Percentiles rank a stretch among this genome's conserved stretches.
Evolutionary conservation across 495 filamentous ascomycete genomes (phyloP).

Genomic region (Tetracladium marchalianum): DNA sequence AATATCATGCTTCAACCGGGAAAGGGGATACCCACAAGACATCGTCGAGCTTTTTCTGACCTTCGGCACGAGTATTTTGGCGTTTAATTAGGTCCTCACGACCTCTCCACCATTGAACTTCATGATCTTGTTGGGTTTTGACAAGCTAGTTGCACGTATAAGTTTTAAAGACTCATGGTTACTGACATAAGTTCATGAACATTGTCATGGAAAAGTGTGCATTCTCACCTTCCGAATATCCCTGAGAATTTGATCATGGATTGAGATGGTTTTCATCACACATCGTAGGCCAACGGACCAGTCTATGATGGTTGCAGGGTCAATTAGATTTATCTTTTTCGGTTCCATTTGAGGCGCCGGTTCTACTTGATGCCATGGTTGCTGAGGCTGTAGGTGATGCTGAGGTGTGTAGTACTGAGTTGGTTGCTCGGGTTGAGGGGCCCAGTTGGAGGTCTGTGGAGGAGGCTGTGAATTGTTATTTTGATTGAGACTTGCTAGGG

Average conservation of each 20-base stretch:
- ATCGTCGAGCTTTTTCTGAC: constrained; percentile 42
- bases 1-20: neutral
- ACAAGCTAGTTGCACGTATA: constrained; percentile 36
- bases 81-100: constrained; percentile 40
- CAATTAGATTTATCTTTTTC: constrained; percentile 11
- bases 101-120: constrained; percentile 52
- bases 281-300: constrained; percentile 54
- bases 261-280: constrained; percentile 47
- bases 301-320: constrained; percentile 52
- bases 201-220: constrained; percentile 9
- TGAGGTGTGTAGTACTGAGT: constrained; percentile 7
- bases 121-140: constrained; percentile 51
- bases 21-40: constrained; percentile 22
- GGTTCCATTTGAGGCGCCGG: neutral
- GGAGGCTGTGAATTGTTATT: constrained; percentile 11
- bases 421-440: neutral
- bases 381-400: constrained; percentile 4
- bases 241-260: constrained; percentile 33
- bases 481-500: constrained; percentile 34
- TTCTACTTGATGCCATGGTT: neutral
- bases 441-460: constrained; percentile 3
- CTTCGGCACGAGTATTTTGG: constrained; percentile 37
- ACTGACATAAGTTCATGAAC: too few species aligned
- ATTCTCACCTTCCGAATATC: constrained; percentile 29
- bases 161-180: neutral